A percentile compares a stretch with the other conserved stretches of the same genome.
Evolutionary conservation across 106 monocot genomes (phyloP).

Genomic region (Dactylorhiza incarnata): DNA sequence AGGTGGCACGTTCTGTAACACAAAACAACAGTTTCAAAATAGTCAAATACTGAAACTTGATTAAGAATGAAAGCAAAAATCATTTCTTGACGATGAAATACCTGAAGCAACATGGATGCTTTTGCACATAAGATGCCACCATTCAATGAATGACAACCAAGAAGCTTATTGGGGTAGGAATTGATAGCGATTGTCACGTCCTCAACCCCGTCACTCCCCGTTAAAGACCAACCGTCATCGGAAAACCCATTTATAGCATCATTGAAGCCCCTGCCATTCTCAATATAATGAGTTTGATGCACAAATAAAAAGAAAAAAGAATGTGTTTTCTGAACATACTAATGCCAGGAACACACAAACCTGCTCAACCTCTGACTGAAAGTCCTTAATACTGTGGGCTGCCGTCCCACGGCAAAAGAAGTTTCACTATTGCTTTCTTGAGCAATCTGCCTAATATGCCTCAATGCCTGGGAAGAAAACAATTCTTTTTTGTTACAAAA

Average conservation of each 20-base stretch:
- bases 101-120: conserved; percentile 64
- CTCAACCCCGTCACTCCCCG: conserved; percentile 47
- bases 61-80: neutral
- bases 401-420: conserved; percentile 52
- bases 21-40: neutral
- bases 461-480: conserved; percentile 45
- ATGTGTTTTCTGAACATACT: neutral
- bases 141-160: conserved; percentile 27
- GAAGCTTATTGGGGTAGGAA: conserved; percentile 32
- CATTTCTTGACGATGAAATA: neutral
- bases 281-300: neutral
- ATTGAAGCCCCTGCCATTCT: conserved; percentile 47
- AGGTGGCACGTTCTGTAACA: conserved; percentile 76
- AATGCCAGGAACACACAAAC: conserved; percentile 9
- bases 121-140: conserved; percentile 59
- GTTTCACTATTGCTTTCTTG: conserved; percentile 69
- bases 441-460: conserved; percentile 69
- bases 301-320: neutral
- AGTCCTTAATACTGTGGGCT: conserved; percentile 61
- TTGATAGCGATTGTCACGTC: conserved; percentile 50
- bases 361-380: conserved; percentile 78
- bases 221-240: conserved; percentile 44
- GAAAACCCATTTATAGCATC: conserved; percentile 67
- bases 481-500: neutral
- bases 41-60: neutral